phyloP scores from a whole-genome alignment of 176 grass and related monocot species.

The Oryza australiensis region DNA sequence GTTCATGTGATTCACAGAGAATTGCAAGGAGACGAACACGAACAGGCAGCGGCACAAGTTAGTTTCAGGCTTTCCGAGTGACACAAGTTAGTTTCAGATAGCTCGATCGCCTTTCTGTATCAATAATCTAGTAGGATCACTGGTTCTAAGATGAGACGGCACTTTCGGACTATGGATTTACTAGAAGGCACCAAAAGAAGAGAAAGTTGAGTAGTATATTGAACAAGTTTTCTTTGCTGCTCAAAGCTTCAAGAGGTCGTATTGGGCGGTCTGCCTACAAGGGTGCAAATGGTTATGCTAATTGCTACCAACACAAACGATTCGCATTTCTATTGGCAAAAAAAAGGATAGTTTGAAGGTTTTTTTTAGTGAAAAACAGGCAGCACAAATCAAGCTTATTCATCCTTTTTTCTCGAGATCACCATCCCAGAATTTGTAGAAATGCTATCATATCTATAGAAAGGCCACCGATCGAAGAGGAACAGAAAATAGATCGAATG shows the following conservation, averaged over 20 bases:
- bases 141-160: background rate
- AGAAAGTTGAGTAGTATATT: background rate
- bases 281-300: background rate
- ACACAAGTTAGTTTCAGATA: too few relatives aligned
- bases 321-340: background rate
- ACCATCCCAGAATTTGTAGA: too few relatives aligned
- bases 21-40: background rate
- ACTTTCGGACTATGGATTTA: background rate
- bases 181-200: background rate
- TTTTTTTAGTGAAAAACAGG: background rate
- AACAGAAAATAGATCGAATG: too few relatives aligned
- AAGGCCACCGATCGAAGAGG: too few relatives aligned
- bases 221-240: background rate
- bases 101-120: background rate
- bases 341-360: background rate
- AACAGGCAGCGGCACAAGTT: constrained; percentile 1
- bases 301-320: too few relatives aligned
- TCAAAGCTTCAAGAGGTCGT: background rate
- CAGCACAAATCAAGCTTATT: too few relatives aligned
- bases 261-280: background rate
- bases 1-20: background rate
- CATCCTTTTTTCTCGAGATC: too few relatives aligned
- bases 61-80: constrained; percentile 23
- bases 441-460: background rate
- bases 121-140: background rate